Evolutionary conservation across 2,329 filamentous ascomycete genomes (phyloP).

Genomic region (Alternaria metachromatica): DNA sequence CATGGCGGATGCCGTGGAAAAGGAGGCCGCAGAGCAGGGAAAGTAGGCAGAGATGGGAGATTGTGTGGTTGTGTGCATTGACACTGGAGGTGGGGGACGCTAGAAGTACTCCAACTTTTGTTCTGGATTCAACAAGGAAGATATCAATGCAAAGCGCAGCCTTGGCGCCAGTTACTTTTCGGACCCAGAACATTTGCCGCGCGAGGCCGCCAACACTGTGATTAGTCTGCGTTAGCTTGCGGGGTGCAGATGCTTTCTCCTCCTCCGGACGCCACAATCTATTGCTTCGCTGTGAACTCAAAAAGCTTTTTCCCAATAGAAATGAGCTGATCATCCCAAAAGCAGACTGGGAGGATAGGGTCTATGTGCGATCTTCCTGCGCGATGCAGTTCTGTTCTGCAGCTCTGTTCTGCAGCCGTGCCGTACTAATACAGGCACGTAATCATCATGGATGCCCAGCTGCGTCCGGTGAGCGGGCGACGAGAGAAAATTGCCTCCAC

Average conservation of each 20-base stretch:
- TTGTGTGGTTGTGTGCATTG: neutral
- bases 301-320: neutral
- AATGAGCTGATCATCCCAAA: neutral
- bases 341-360: neutral
- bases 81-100: neutral
- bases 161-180: neutral
- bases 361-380: neutral
- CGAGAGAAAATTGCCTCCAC: neutral
- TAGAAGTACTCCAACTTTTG: neutral
- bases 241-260: neutral
- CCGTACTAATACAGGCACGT: neutral
- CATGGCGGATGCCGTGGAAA: slow-evolving; percentile 64
- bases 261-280: neutral
- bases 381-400: neutral
- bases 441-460: neutral
- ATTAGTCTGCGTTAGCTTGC: neutral
- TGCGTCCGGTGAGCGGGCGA: neutral
- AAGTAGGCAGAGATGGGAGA: neutral
- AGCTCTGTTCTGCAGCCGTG: neutral
- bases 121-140: neutral
- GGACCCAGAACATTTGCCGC: neutral
- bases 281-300: neutral
- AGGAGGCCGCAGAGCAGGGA: slow-evolving; percentile 30
- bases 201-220: neutral
- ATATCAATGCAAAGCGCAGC: neutral